Base-by-base conservation (phyloP, 1,139 yeast genomes). In the Groenewaldozyma sp. region DNA sequence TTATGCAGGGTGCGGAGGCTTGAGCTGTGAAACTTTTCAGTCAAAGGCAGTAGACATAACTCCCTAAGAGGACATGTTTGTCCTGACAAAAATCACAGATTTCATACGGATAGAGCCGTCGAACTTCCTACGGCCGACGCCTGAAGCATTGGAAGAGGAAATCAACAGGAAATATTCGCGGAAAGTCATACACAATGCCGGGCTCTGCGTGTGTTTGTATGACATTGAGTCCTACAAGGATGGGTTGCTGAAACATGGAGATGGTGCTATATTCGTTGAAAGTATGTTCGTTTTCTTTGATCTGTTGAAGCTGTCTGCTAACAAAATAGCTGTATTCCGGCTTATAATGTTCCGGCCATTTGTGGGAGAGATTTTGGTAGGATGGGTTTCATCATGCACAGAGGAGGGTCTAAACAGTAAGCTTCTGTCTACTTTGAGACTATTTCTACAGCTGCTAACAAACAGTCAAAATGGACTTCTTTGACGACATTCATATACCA, bases 171-270 rank as follows among this genome's bases (percentile, higher is more conserved):
- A 88, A 60, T 87, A 78, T 56, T 76, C 95, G 43, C 88, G 91
- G 63, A 82, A 54, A 43, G 65, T 91, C 43, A 73, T 91, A 37
- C 80, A 80, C 43, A 82, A 82, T 53, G 67, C 87, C 20, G 98
- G 99, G 1, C 70, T 93, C 6, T 88, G 86, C 36, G 66, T 93
- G 21, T 72, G 93, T 3, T 70, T 88, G 21, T 91, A 91, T 78
- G 98, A 93, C 57, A 59, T 93, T 3, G 64, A 79, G 43, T 74
- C 74, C 24, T 78, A 82, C 33, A 83, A 83, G 41, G 97, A 91
- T 53, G 98, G 97, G 2, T 68, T 84, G 45, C 69, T 91, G 47
- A 81, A 79, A 52, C 95, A 95, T 2, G 97, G 98, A n/a, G 97
- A 91, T 60, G 98, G 98, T 4, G 87, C 91, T 1, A 73, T 91